Evolutionary conservation across 2,329 filamentous ascomycete genomes (phyloP), one percentile per base, ranked within the genome.

Genomic region (Cladosporium phlei): DNA sequence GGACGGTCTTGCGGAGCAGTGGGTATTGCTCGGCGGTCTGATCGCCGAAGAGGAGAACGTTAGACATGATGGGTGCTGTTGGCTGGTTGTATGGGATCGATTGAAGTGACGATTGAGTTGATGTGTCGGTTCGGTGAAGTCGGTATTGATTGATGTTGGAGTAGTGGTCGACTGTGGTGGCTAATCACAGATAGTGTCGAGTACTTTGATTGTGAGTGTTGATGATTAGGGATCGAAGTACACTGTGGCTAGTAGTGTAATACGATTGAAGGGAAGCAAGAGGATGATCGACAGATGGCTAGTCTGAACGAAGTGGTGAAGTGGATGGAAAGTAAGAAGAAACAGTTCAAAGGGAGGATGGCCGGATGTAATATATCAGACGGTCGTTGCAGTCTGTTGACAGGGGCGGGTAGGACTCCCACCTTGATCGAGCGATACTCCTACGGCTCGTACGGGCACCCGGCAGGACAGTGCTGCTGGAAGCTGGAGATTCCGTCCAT

Each of bases 11-110:
- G 55, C 69, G 66, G 51, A 86, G 68, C 54, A 84, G 79, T 55
- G 69, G 70, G 61, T 83, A 78, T 57, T 82, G 82, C 63, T 84
- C 80, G 57, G 80, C 74, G 50, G 82, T 85, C 67, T 86, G 83
- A 61, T 86, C 83, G 69, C 82, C 82, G 62, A 86, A 85, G 52
- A 86, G 76, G 64, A 84, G 75, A 49, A 71, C 60, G 59, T 74
- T 74, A 61, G 64, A 62, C 64, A 66, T 66, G n/a, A 40, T 63
- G 45, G 48, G 27, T 22, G 30, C 19, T 48, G 24, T 8, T 44
- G 38, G 44, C 20, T 38, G 44, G 22, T 25, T 19, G 16, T n/a
- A 32, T 38, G 25, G 19, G 30, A 38, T 38, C 43, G 51, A 46
- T 51, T 51, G 38, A 38, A 17, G 25, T 34, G 50, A 47, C 39